A percentile compares a stretch with the other conserved stretches of the same genome.
phyloP scores from a whole-genome alignment of 768 basidiomycete species.

The Leccinum pellstonianum region DNA sequence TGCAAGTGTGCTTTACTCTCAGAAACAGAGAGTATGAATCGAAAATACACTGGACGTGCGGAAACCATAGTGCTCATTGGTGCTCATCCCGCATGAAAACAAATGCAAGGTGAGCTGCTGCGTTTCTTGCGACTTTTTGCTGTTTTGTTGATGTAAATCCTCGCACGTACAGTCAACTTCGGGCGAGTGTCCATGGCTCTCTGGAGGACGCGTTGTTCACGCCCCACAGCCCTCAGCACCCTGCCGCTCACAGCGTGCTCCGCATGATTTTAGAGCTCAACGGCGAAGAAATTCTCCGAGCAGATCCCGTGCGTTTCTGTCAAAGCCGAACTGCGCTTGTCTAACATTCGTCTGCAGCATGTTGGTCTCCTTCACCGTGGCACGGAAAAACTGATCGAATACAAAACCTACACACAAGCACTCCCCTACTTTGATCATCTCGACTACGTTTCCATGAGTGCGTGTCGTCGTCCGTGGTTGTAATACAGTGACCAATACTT shows the following conservation, averaged over 20 bases:
- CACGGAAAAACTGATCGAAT: slow-evolving; percentile 98
- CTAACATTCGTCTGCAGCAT: slow-evolving; percentile 51
- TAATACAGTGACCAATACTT: not conserved
- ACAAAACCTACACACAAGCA: slow-evolving; percentile 97
- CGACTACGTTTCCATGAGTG: slow-evolving; percentile 99
- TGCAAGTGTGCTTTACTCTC: no score
- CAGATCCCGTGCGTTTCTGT: slow-evolving; percentile 65
- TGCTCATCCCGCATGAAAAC: no score
- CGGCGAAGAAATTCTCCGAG: slow-evolving; percentile 90
- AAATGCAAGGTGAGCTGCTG: no score
- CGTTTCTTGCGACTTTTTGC: not conserved
- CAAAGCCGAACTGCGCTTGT: not conserved
- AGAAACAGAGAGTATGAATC: no score
- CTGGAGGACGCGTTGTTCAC: not conserved
- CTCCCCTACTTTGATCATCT: slow-evolving; percentile 98
- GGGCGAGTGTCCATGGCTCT: slow-evolving; percentile 47
- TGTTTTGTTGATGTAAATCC: slow-evolving; percentile 8
- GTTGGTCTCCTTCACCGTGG: slow-evolving; percentile 96
- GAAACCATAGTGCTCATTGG: no score
- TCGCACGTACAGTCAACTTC: slow-evolving; percentile 73
- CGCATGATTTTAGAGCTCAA: slow-evolving; percentile 97
- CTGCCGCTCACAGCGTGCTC: slow-evolving; percentile 97
- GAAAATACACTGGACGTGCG: no score
- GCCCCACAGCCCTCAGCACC: slow-evolving; percentile 75
- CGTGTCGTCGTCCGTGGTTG: slow-evolving; percentile 30